These are phyloP conservation scores for Pseudogymnoascus destructans DNA, from an alignment of 2,329 filamentous ascomycete genomes.

Conservation along the genomic window DNA sequence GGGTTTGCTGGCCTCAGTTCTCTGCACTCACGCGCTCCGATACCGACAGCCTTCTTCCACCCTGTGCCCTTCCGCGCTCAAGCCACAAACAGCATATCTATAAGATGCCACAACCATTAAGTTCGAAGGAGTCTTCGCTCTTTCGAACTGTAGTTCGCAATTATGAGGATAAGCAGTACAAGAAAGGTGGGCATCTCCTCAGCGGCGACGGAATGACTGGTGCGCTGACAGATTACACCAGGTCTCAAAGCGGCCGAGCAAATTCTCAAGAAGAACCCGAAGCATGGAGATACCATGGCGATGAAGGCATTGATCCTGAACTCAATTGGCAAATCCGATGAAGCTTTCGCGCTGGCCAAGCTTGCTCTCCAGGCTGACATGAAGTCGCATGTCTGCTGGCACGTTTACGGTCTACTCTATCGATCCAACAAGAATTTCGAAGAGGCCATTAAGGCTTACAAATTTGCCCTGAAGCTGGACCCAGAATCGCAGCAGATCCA, in stretches of 20 bases:
- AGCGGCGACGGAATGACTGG: constrained; percentile 9
- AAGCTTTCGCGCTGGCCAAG: constrained; percentile 89
- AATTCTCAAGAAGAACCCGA: constrained; percentile 86
- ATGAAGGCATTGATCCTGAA: constrained; percentile 99
- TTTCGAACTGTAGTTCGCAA: constrained; percentile 90
- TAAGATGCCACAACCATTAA: constrained; percentile 57
- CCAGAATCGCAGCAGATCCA: constrained; percentile 93
- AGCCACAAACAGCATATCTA: constrained; percentile 7
- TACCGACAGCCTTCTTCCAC: constrained; percentile 9
- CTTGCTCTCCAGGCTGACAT: constrained; percentile 88
- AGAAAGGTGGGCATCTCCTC: constrained; percentile 45
- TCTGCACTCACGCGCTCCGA: constrained; percentile 7
- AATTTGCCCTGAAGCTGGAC: constrained; percentile 83
- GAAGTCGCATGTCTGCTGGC: constrained; percentile 99
- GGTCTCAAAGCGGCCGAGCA: constrained; percentile 93
- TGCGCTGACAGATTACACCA: constrained; percentile 18
- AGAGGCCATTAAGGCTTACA: constrained; percentile 98
- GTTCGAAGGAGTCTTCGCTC: constrained; percentile 81
- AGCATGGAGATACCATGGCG: constrained; percentile 94
- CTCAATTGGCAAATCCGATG: constrained; percentile 78
- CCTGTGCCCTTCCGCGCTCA: background rate
- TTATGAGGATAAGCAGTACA: constrained; percentile 98
- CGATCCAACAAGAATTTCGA: constrained; percentile 94
- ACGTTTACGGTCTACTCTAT: constrained; percentile 92
- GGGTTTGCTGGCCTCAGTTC: constrained; percentile 8